These are phyloP conservation scores for Zymoseptoria ardabiliae DNA, from an alignment of 2,329 filamentous ascomycete species.

Conservation along the genomic window DNA sequence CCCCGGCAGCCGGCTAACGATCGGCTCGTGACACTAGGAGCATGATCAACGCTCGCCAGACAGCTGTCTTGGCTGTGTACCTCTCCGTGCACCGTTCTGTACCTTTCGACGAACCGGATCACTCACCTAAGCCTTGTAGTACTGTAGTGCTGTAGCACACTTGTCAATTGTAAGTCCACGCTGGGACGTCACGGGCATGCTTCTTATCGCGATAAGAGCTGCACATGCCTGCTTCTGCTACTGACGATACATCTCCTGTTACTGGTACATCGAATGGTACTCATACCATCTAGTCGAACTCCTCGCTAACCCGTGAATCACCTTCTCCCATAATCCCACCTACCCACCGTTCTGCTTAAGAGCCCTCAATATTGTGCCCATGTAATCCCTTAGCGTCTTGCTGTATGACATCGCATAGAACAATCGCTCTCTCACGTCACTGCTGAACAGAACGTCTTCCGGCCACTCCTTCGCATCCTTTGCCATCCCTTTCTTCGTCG, in stretches of 20 bases:
- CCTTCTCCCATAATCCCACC: neutral
- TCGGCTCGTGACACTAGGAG: neutral
- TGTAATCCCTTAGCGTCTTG: constrained; percentile 19
- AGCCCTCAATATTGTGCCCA: constrained; percentile 18
- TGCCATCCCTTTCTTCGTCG: constrained; percentile 10
- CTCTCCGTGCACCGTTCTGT: neutral
- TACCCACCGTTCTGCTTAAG: constrained; percentile 12
- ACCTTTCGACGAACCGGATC: neutral
- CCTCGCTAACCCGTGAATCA: constrained; percentile 9
- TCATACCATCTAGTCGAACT: constrained; percentile 7
- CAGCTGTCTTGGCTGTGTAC: neutral
- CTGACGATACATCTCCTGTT: neutral
- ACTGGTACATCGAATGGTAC: constrained; percentile 6
- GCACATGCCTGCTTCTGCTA: neutral
- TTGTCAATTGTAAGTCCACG: neutral
- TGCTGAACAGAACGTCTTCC: constrained; percentile 16
- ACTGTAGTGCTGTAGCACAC: neutral
- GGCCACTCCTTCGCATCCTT: constrained; percentile 15
- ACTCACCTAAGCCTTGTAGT: neutral
- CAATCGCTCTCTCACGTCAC: constrained; percentile 18
- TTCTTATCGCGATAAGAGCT: neutral
- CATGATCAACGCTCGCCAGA: neutral
- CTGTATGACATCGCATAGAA: constrained; percentile 21
- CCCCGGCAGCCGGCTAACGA: neutral
- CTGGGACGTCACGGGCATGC: neutral